Evolutionary conservation across 2,329 filamentous ascomycete genomes (phyloP), one percentile per base, ranked within the genome.

Genomic region (Clonostachys rosea): DNA sequence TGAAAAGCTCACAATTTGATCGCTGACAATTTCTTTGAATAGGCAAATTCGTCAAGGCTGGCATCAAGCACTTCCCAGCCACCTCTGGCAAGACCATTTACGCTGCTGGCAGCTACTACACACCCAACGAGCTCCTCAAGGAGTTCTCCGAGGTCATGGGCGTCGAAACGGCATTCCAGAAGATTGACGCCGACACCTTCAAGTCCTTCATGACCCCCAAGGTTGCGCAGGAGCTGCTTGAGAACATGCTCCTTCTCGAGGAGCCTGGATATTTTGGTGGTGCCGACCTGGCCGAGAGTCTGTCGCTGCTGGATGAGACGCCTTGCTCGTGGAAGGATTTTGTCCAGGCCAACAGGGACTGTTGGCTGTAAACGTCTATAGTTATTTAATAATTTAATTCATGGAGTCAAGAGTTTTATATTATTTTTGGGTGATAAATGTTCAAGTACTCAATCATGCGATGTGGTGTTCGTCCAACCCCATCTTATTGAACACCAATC

Each of bases 171-270:
- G 42, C 48, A 2, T 65, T 55, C 44, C 51, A 51, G 5, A 55
- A 67, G 35, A 49, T 70, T 5, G 50, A 64, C 1, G 53, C 60
- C 3, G 63, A 70, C 1, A 49, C 52, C 1, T 74, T 64, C 51
- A 65, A 66, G 51, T 58, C 60, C 1, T 66, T 63, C 47, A 44
- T 71, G 11, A 55, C 60, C 2, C 42, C 52, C 1, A 11, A 51
- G 5, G 34, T 59, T 7, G 58, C 59, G 1, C 52, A 65, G 44
- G 70, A 74, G 50, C 42, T 73, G 52, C 47, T 67, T 12, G 69
- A 74, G 57, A 74, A 70, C 48, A 63, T 70, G 58, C 52, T 64
- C n/a, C 56, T 74, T 8, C 49, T 73, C n/a, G 59, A 65, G 33
- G 63, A 67, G 16, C 68, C 64, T 5, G 69, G 69, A 2, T 74